These are phyloP conservation scores for bread wheat (Triticum aestivum) DNA, from an alignment of 176 grass and related monocot genomes.

Conservation along the genomic window DNA sequence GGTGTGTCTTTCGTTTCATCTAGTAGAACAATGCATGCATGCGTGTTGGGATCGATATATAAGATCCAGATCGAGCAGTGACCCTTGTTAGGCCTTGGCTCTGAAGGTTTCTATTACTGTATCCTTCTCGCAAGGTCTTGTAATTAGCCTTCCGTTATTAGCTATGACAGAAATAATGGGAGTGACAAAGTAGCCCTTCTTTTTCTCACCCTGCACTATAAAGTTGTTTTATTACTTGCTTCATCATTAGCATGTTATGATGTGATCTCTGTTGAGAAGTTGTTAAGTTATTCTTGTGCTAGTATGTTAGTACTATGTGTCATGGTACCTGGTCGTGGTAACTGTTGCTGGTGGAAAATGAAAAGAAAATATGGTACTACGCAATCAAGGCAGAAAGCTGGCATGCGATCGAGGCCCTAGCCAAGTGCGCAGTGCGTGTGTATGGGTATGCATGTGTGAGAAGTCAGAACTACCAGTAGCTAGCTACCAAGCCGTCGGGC, in stretches of 20 bases:
- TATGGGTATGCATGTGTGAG: neutral
- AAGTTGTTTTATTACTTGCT: neutral
- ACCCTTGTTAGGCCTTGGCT: neutral
- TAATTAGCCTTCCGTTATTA: slow-evolving; percentile 22
- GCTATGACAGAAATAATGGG: neutral
- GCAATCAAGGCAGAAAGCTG: too few species aligned
- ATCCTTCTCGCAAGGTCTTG: slow-evolving; percentile 28
- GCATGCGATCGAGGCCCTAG: neutral
- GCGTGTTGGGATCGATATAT: neutral
- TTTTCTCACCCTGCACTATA: neutral
- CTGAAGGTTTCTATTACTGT: slow-evolving; percentile 23
- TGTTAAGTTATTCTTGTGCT: neutral
- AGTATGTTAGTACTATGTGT: too few species aligned
- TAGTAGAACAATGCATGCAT: neutral
- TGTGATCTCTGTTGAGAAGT: neutral
- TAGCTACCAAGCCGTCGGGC: neutral
- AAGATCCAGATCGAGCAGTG: neutral
- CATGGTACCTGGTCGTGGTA: too few species aligned
- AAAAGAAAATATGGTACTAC: neutral
- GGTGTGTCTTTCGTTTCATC: neutral
- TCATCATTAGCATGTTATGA: neutral
- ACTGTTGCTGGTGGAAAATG: slow-evolving; percentile 19
- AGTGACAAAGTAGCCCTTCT: neutral
- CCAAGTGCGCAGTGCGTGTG: neutral
- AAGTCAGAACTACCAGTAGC: too few species aligned